Conservation (phyloP, 2,329 filamentous ascomycete species). For the Aspergillus luchuensis region DNA sequence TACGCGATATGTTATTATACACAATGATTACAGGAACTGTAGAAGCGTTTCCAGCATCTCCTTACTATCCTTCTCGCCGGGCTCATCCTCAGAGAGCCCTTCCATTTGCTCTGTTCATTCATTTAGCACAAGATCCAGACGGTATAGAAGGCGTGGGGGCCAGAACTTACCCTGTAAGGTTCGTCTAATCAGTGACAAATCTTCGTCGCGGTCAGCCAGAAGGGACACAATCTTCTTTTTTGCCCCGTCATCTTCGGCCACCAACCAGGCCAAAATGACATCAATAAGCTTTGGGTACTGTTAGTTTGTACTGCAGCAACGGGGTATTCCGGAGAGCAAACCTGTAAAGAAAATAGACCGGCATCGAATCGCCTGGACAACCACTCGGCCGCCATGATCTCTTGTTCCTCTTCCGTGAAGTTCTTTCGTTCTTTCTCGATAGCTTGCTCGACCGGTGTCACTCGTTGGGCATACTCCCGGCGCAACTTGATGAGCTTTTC, state of each 20-base stretch:
- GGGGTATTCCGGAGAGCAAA: slow-evolving; percentile 24
- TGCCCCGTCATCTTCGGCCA: slow-evolving; percentile 83
- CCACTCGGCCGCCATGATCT: slow-evolving; percentile 68
- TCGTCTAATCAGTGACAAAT: slow-evolving; percentile 61
- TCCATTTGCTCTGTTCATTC: slow-evolving; percentile 59
- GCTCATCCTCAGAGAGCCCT: slow-evolving; percentile 57
- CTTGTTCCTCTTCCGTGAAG: slow-evolving; percentile 60
- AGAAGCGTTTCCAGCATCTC: slow-evolving; percentile 68
- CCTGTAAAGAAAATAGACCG: slow-evolving; percentile 78
- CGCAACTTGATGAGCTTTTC: slow-evolving; percentile 70
- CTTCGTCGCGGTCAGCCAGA: slow-evolving; percentile 69
- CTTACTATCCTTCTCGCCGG: slow-evolving; percentile 56
- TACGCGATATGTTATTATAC: not conserved
- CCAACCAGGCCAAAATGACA: slow-evolving; percentile 82
- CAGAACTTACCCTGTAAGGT: slow-evolving; percentile 64
- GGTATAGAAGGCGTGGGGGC: not conserved
- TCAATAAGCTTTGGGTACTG: slow-evolving; percentile 63
- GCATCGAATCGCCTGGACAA: slow-evolving; percentile 76
- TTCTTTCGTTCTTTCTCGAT: slow-evolving; percentile 61
- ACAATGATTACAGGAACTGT: slow-evolving; percentile 37
- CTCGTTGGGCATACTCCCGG: slow-evolving; percentile 65
- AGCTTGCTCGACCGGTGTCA: slow-evolving; percentile 64
- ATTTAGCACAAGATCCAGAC: slow-evolving; percentile 6
- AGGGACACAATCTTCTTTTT: slow-evolving; percentile 63
- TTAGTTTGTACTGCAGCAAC: not conserved